Conservation (phyloP, 306 rosid species). For the Glycyrrhiza uralensis region DNA sequence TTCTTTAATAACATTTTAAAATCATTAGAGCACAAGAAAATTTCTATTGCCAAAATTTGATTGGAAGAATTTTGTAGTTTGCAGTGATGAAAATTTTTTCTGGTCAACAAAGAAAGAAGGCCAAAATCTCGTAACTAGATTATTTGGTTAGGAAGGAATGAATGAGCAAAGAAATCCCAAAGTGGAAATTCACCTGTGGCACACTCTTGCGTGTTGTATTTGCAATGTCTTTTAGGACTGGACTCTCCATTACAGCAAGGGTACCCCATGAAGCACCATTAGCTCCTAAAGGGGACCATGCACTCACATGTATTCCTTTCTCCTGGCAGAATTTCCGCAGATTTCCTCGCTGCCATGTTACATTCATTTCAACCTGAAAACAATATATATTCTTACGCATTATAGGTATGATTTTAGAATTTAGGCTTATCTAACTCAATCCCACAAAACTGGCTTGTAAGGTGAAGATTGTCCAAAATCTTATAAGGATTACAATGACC, state of each 20-base stretch:
- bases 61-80: not conserved
- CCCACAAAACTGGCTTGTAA: too few relatives aligned
- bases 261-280: slow-evolving; percentile 38
- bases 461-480: too few relatives aligned
- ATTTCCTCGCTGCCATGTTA: slow-evolving; percentile 34
- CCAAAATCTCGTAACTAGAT: too few relatives aligned
- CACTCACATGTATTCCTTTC: slow-evolving; percentile 33
- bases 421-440: too few relatives aligned
- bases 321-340: slow-evolving; percentile 31
- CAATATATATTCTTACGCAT: too few relatives aligned
- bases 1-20: too few relatives aligned
- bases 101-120: not conserved
- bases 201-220: not conserved
- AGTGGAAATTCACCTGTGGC: slow-evolving; percentile 16
- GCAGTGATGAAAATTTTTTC: not conserved
- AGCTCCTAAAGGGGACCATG: slow-evolving; percentile 46
- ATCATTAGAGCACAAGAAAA: too few relatives aligned
- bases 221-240: slow-evolving; percentile 35
- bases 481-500: too few relatives aligned
- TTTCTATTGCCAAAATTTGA: too few relatives aligned
- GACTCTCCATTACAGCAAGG: slow-evolving; percentile 35
- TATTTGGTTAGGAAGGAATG: not conserved
- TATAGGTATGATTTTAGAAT: too few relatives aligned
- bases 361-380: slow-evolving; percentile 43
- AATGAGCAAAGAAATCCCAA: not conserved